Evolutionary conservation across 352 stramenopile species (phyloP).

Genomic region (Plasmopara viticola): DNA sequence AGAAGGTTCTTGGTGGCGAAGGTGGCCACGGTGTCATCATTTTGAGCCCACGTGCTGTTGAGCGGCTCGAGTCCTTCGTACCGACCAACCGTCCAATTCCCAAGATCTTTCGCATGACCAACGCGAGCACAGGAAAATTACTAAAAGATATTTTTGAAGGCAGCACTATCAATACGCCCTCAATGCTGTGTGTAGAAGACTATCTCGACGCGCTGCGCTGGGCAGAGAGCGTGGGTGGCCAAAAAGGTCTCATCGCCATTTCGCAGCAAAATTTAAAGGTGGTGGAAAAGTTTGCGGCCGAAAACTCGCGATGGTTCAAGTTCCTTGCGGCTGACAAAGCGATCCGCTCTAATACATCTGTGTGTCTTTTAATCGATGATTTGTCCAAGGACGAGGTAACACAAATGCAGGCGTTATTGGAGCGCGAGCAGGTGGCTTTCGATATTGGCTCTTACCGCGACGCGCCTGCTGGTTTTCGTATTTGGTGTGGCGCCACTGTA

Average conservation of each 20-base stretch:
- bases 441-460: constrained; percentile 99
- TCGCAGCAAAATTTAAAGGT: constrained; percentile 93
- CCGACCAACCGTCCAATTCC: constrained; percentile 85
- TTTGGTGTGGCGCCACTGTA: constrained; percentile 99
- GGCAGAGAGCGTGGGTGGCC: constrained; percentile 92
- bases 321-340: constrained; percentile 94
- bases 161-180: constrained; percentile 99
- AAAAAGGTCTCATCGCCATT: constrained; percentile 90
- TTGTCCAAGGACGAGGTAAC: constrained; percentile 93
- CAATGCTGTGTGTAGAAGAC: constrained; percentile 99
- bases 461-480: constrained; percentile 94
- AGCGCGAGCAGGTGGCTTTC: constrained; percentile 93
- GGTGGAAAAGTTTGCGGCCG: constrained; percentile 94
- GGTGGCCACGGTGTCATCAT: constrained; percentile 97
- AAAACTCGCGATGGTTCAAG: constrained; percentile 94
- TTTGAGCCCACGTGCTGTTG: constrained; percentile 92
- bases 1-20: constrained; percentile 99
- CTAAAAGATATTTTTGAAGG: constrained; percentile 94
- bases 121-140: constrained; percentile 93
- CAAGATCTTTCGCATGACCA: constrained; percentile 99
- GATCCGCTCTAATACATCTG: constrained; percentile 94
- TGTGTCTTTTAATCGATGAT: constrained; percentile 95
- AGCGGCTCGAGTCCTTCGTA: constrained; percentile 94
- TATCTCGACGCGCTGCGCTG: constrained; percentile 97
- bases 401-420: constrained; percentile 92